Conservation (phyloP, 768 basidiomycete genomes). For the Rhizopogon roseolus region DNA sequence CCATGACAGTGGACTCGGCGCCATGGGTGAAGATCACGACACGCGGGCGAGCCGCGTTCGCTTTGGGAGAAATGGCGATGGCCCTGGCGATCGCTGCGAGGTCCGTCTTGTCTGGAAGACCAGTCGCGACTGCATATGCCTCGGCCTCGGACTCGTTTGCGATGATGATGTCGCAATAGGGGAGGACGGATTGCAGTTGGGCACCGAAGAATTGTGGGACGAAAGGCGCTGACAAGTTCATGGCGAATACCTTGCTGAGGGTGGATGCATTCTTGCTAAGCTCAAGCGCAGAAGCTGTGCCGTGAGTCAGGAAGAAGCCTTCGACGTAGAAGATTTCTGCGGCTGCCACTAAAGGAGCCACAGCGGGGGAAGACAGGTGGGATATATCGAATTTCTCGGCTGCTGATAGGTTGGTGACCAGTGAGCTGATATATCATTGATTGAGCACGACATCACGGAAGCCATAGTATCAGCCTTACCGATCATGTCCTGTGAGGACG, state of each 20-base stretch:
- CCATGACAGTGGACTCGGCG: constrained; percentile 70
- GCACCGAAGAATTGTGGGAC: constrained; percentile 89
- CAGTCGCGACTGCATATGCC: constrained; percentile 73
- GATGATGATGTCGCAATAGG: constrained; percentile 85
- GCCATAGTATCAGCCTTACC: constrained; percentile 42
- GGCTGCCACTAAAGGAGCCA: constrained; percentile 71
- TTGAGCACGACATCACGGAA: not conserved
- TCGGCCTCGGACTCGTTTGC: constrained; percentile 97
- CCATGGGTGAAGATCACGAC: constrained; percentile 92
- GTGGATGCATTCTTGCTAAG: constrained; percentile 75
- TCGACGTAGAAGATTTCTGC: constrained; percentile 93
- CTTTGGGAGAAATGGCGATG: constrained; percentile 74
- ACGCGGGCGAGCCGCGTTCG: constrained; percentile 71
- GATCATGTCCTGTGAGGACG: constrained; percentile 87
- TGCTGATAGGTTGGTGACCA: constrained; percentile 86
- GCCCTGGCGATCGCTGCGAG: constrained; percentile 63
- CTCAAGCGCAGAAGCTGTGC: constrained; percentile 62
- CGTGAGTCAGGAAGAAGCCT: constrained; percentile 97
- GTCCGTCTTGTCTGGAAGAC: constrained; percentile 61
- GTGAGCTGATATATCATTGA: constrained; percentile 49
- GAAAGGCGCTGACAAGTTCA: constrained; percentile 98
- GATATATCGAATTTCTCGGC: constrained; percentile 86
- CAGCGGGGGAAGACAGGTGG: constrained; percentile 71
- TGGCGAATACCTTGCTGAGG: constrained; percentile 78
- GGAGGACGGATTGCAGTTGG: constrained; percentile 77